Evolutionary conservation across 2,329 filamentous ascomycete species (phyloP).

Genomic region (Bretziella fagacearum): DNA sequence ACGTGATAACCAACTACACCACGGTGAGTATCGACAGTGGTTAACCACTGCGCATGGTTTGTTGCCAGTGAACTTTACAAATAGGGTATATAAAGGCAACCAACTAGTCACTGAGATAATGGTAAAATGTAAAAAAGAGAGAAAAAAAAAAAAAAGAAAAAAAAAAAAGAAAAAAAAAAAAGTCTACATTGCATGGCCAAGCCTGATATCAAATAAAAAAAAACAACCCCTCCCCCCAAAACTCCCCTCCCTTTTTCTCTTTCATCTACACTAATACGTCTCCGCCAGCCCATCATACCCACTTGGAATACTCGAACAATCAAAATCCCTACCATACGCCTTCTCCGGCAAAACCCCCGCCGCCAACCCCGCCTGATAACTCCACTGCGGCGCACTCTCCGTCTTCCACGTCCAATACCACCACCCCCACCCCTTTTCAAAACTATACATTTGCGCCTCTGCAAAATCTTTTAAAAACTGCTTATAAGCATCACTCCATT

Average conservation of each 20-base stretch:
- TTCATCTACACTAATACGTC: slow-evolving; percentile 15
- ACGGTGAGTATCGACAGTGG: slow-evolving; percentile 13
- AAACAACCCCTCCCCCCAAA: too few relatives aligned
- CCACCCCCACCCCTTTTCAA: slow-evolving; percentile 91
- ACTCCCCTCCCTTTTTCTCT: too few relatives aligned
- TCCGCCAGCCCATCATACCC: slow-evolving; percentile 36
- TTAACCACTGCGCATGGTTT: slow-evolving; percentile 12
- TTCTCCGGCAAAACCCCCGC: slow-evolving; percentile 65
- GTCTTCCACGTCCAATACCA: slow-evolving; percentile 99
- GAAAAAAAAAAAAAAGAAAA: too few relatives aligned
- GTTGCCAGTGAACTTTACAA: too few relatives aligned
- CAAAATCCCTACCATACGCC: slow-evolving; percentile 54
- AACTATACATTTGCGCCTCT: slow-evolving; percentile 87
- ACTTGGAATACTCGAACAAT: slow-evolving; percentile 43
- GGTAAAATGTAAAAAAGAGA: too few relatives aligned
- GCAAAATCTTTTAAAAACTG: slow-evolving; percentile 77
- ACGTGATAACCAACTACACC: slow-evolving; percentile 14
- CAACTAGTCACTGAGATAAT: too few relatives aligned
- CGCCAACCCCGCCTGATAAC: slow-evolving; percentile 62
- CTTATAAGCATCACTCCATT: slow-evolving; percentile 62
- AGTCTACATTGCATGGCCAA: too few relatives aligned
- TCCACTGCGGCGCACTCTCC: slow-evolving; percentile 76
- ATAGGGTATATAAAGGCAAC: too few relatives aligned
- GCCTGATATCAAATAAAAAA: too few relatives aligned
- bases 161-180: too few relatives aligned